These are phyloP conservation scores for Vitis rupestris DNA, from an alignment of 164 flowering plant genomes.

Conservation along the genomic window DNA sequence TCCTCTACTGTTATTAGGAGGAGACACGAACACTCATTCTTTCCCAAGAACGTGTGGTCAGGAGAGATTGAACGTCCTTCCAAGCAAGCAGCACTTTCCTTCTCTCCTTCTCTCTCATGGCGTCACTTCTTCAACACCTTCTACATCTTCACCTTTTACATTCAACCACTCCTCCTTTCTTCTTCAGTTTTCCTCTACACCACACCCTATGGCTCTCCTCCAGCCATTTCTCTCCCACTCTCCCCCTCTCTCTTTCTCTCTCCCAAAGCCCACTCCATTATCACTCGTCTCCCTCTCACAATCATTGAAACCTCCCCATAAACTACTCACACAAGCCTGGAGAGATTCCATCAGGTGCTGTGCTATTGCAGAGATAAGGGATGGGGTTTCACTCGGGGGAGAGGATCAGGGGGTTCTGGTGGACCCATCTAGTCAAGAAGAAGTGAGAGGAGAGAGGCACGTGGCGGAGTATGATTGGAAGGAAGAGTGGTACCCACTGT, in stretches of 20 bases:
- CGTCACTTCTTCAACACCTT: background rate
- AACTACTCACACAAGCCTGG: background rate
- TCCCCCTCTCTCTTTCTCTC: background rate
- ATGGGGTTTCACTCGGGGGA: conserved; percentile 14
- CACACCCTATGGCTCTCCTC: conserved; percentile 6
- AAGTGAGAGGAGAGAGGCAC: conserved; percentile 26
- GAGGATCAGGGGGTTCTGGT: conserved; percentile 33
- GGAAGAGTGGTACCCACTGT: conserved; percentile 95
- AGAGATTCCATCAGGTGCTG: conserved; percentile 11
- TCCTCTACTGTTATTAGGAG: too few species aligned
- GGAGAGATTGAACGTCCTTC: background rate
- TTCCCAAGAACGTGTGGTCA: conserved; percentile 8
- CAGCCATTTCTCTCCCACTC: conserved; percentile 4
- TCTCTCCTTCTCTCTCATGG: conserved; percentile 4
- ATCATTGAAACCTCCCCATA: background rate
- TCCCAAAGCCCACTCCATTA: background rate
- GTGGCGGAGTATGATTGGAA: conserved; percentile 79
- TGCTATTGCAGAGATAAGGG: conserved; percentile 33
- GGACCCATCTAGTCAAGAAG: conserved; percentile 31
- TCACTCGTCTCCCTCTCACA: background rate
- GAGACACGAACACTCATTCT: too few species aligned
- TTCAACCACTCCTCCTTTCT: background rate
- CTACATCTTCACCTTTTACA: background rate
- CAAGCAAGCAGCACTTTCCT: background rate
- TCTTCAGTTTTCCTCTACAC: background rate